These are phyloP conservation scores for Marasmius oreades DNA, from an alignment of 1,284 basidiomycete species.

Conservation along the genomic window DNA sequence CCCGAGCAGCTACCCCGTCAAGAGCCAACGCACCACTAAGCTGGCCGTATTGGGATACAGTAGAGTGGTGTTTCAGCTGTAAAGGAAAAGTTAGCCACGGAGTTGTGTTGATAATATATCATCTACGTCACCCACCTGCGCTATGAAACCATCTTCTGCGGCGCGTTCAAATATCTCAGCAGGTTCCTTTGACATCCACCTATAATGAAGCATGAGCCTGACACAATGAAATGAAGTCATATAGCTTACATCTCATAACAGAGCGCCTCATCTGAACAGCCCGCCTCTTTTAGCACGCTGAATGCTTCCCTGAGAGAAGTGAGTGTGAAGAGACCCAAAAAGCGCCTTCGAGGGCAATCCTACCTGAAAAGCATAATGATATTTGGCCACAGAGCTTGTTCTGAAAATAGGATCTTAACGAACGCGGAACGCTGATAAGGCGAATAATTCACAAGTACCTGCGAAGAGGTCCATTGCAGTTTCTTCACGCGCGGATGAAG, in stretches of 20 bases:
- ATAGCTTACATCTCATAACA: slow-evolving; percentile 59
- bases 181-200: slow-evolving; percentile 74
- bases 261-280: slow-evolving; percentile 64
- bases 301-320: slow-evolving; percentile 54
- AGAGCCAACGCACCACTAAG: slow-evolving; percentile 54
- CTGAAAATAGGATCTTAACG: slow-evolving; percentile 20
- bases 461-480: slow-evolving; percentile 65
- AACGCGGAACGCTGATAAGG: not conserved
- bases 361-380: slow-evolving; percentile 63
- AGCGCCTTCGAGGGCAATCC: slow-evolving; percentile 4
- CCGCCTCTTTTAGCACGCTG: slow-evolving; percentile 58
- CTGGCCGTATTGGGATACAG: slow-evolving; percentile 61
- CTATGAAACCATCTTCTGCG: slow-evolving; percentile 62
- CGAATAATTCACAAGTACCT: slow-evolving; percentile 19
- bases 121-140: slow-evolving; percentile 34
- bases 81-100: not conserved
- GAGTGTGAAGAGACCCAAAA: not conserved
- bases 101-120: not conserved
- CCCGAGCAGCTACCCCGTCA: slow-evolving; percentile 44
- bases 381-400: slow-evolving; percentile 66
- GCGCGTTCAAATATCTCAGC: slow-evolving; percentile 70
- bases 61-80: slow-evolving; percentile 59
- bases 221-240: not conserved
- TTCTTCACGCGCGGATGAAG: slow-evolving; percentile 61
- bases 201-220: slow-evolving; percentile 21